These are phyloP conservation scores for Rhizomucor pusillus DNA, from an alignment of 371 early-diverging fungal species.

Conservation along the genomic window DNA sequence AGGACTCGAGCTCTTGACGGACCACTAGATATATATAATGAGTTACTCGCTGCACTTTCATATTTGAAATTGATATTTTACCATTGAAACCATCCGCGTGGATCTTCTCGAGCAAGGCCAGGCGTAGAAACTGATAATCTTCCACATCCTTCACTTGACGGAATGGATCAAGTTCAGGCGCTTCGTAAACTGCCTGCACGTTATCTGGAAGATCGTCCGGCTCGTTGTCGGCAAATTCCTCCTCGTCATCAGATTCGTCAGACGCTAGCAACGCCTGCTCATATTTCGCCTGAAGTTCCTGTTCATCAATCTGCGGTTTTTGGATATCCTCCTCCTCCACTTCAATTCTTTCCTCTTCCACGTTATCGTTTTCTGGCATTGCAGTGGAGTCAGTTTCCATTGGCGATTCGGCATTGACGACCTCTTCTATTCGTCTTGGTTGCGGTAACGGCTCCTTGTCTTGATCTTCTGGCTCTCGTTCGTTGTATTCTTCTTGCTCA, in stretches of 20 bases:
- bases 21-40: no score
- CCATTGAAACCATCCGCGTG: slow-evolving; percentile 12
- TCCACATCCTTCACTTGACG: slow-evolving; percentile 51
- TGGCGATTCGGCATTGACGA: slow-evolving; percentile 3
- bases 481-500: slow-evolving; percentile 30
- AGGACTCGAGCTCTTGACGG: no score
- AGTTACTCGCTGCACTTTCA: slow-evolving; percentile 2
- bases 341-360: slow-evolving; percentile 28
- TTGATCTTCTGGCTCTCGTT: slow-evolving; percentile 11
- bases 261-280: slow-evolving; percentile 15
- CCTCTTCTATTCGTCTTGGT: slow-evolving; percentile 7
- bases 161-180: slow-evolving; percentile 36
- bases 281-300: slow-evolving; percentile 3
- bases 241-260: slow-evolving; percentile 13
- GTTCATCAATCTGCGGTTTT: slow-evolving; percentile 4
- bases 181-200: not conserved
- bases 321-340: slow-evolving; percentile 22
- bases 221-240: slow-evolving; percentile 12
- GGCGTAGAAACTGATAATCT: slow-evolving; percentile 51
- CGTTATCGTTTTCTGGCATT: slow-evolving; percentile 15
- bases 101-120: slow-evolving; percentile 42
- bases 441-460: not conserved
- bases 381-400: not conserved
- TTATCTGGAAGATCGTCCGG: not conserved
- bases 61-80: slow-evolving; percentile 14